Percentiles rank a stretch among this genome's conserved stretches.
These are phyloP conservation scores for Kregervanrija pseudodelftensis DNA, from an alignment of 805 yeast species.

Conservation along the genomic window DNA sequence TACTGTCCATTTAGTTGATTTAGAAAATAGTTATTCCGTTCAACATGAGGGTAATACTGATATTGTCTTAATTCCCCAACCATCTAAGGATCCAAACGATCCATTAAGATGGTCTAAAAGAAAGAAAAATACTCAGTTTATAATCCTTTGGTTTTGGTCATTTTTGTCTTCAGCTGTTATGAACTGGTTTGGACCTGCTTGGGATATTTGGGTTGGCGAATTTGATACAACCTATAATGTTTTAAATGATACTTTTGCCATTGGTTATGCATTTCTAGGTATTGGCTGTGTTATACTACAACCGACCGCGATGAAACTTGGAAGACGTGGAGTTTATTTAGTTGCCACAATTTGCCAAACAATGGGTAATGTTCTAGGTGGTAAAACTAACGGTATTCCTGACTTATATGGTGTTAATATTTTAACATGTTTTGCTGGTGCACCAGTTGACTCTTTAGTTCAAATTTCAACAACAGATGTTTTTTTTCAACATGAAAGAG, in stretches of 20 bases:
- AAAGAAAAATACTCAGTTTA: constrained; percentile 30
- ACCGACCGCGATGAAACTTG: constrained; percentile 31
- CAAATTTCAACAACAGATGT: constrained; percentile 31
- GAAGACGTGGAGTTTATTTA: constrained; percentile 20
- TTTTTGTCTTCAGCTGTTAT: constrained; percentile 27
- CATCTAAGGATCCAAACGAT: constrained; percentile 33
- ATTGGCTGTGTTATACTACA: constrained; percentile 44
- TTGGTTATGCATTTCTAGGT: constrained; percentile 26
- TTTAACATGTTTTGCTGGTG: constrained; percentile 10
- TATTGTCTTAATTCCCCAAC: constrained; percentile 30
- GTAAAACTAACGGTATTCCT: constrained; percentile 23
- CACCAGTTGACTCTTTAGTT: constrained; percentile 34
- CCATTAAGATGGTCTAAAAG: constrained; percentile 28
- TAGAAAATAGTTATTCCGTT: constrained; percentile 22
- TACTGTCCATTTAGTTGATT: constrained; percentile 43
- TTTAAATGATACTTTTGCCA: constrained; percentile 25
- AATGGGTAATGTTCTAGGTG: constrained; percentile 27
- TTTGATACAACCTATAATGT: constrained; percentile 26
- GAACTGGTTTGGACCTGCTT: constrained; percentile 31
- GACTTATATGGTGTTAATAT: constrained; percentile 14
- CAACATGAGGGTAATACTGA: constrained; percentile 21
- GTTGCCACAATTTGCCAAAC: constrained; percentile 21
- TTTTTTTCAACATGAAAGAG: constrained; percentile 36
- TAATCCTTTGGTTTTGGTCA: constrained; percentile 32
- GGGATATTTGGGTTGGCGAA: constrained; percentile 26